Evolutionary conservation across 108 stramenopile species (phyloP), one percentile per base, ranked within the genome.

Genomic region (Cylindrotheca closterium): DNA sequence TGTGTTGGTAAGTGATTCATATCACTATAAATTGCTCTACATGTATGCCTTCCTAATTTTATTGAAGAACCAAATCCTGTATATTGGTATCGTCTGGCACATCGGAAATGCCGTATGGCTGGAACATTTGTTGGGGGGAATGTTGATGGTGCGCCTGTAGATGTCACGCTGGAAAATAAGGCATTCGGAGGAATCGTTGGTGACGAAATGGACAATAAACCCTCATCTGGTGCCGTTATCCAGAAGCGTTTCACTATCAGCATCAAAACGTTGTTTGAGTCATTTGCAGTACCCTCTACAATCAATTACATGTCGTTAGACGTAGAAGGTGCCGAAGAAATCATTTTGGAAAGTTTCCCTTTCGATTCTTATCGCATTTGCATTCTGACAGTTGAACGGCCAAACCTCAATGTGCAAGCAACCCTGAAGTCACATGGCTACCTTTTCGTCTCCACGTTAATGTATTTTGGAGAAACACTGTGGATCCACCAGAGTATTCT

Each of bases 261-360:
- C 22, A 27, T 84, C 18, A 7, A 10, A 15, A 63, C 74, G 31
- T 42, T 87, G 19, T 58, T 87, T 18, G 34, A 81, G 23, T 34
- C 51, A 24, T 70, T 46, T 29, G 33, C 34, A 30, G 83, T 71
- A 10, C 87, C 87, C 27, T 58, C 28, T 4, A 28, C 28, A 37
- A 88, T 88, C 59, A 84, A 88, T 52, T 88, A 88, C 55, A 25
- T 88, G 23, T 73, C 70, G 10, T 56, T 88, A 42, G 87, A 88
- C 50, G 79, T 88, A 12, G 87, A 88, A 68, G 87, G 87, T n/a
- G 83, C 87, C 5, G 87, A 88, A 55, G 34, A 55, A 18, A 62
- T 81, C 29, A 71, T 88, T 45, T 73, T 88, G 82, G 58, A 56
- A 22, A 65, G 55, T 1, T 88, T 88, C 50, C 87, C 87, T 17